Evolutionary conservation across 768 basidiomycete genomes (phyloP), one percentile per base, ranked within the genome.

Genomic region (Candolleomyces eurysporus): DNA sequence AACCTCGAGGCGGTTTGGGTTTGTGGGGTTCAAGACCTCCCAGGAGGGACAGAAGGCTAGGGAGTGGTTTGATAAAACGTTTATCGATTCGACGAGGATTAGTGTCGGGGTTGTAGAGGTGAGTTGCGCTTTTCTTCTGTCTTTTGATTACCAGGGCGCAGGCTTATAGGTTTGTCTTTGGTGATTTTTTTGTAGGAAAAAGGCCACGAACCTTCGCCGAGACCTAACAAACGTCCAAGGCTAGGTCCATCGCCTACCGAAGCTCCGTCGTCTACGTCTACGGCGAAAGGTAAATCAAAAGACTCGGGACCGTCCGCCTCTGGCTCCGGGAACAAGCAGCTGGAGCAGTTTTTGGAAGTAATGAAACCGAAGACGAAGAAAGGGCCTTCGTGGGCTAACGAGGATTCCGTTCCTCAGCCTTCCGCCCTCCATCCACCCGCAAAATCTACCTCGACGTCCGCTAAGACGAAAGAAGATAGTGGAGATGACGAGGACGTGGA

Each of bases 21-120:
- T 98, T 68, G 80, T 96, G 9, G 97, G 97, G 0, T 98, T 87
- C 80, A 94, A 91, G 75, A 84, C 88, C 0, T 80, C 88, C 32
- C 77, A 82, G 31, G 91, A 97, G 61, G 96, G 96, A 0, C 60
- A 74, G 6, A 78, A 80, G 5, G 95, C 92, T 0, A 84, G 83
- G 70, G 83, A 88, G 40, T 98, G 91, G 90, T 96, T 91, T 65
- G 86, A 96, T 72, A 80, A 83, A 22, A 91, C 90, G 0, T 98
- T 90, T 70, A 81, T 98, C 31, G 92, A 89, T 50, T 89, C 92
- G 7, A 82, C 88, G 9, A 83, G 88, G 63, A 85, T 98, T 52
- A 85, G 72, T 60, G 94, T 96, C 3, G 80, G 84, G 22, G 70
- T 92, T 32, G 84, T 96, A 17, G 87, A 94, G 71, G 96, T 95